Conservation (phyloP, 139 green algal species). For the Pseudopediastrum boryanum region DNA sequence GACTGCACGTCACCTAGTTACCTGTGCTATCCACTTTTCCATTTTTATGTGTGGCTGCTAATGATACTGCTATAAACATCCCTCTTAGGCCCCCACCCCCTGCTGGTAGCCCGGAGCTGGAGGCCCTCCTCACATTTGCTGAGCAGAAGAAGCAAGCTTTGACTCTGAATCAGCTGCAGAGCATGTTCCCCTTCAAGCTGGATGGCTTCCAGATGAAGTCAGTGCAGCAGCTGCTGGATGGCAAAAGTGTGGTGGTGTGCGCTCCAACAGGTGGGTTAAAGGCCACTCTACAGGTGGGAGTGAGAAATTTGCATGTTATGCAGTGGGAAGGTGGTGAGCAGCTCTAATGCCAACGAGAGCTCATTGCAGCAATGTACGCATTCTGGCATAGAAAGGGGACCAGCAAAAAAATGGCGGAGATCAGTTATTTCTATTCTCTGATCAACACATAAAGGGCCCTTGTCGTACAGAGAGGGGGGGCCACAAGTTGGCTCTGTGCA, state of each 20-base stretch:
- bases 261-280: slow-evolving; percentile 85
- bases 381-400: too few relatives aligned
- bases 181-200: slow-evolving; percentile 72
- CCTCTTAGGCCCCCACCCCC: neutral
- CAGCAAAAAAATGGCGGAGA: too few relatives aligned
- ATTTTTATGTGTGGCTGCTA: neutral
- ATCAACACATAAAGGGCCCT: too few relatives aligned
- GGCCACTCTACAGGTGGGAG: neutral
- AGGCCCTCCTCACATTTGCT: slow-evolving; percentile 55
- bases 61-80: neutral
- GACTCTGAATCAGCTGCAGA: slow-evolving; percentile 18
- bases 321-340: neutral
- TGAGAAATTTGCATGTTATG: neutral
- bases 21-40: neutral
- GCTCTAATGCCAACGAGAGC: too few relatives aligned
- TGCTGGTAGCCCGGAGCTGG: slow-evolving; percentile 51
- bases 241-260: slow-evolving; percentile 87
- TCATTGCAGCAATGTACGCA: too few relatives aligned
- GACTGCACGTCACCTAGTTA: neutral
- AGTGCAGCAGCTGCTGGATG: slow-evolving; percentile 72
- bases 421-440: too few relatives aligned
- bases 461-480: too few relatives aligned
- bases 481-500: too few relatives aligned
- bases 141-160: neutral
- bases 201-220: slow-evolving; percentile 76